Percentiles rank a stretch among this genome's conserved stretches.
phyloP scores from a whole-genome alignment of 148 eudicot species.

The Camellia sinensis region DNA sequence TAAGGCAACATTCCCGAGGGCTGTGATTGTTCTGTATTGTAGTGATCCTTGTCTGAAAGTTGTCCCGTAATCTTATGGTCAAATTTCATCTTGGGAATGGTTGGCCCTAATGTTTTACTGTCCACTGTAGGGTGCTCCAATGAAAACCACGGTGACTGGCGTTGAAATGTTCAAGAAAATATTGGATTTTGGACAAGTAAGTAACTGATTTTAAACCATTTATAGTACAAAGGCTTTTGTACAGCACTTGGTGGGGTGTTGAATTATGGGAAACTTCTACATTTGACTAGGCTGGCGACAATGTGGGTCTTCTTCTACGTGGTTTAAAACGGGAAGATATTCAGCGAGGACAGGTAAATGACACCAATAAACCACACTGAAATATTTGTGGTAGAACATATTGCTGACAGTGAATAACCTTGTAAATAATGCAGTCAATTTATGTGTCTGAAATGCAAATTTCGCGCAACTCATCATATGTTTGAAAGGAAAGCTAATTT shows the following conservation, averaged over 20 bases:
- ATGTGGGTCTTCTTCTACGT: constrained; percentile 95
- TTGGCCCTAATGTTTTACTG: constrained; percentile 5
- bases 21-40: not conserved
- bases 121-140: constrained; percentile 53
- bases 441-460: not conserved
- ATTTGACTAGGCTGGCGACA: constrained; percentile 81
- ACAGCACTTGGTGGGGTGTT: not conserved
- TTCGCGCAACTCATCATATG: not conserved
- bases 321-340: constrained; percentile 86
- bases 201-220: constrained; percentile 8
- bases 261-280: constrained; percentile 15
- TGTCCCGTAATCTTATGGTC: constrained; percentile 1
- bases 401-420: not conserved
- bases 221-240: constrained; percentile 13
- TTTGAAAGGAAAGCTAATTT: not conserved
- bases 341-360: constrained; percentile 77
- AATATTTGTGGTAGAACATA: not conserved
- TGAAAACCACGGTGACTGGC: constrained; percentile 83
- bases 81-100: constrained; percentile 6
- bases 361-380: not conserved
- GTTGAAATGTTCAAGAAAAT: constrained; percentile 98
- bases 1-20: not conserved
- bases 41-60: not conserved
- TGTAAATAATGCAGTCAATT: not conserved
- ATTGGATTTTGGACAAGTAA: constrained; percentile 82